A percentile compares a stretch with the other conserved stretches of the same genome.
These are phyloP conservation scores for Gossypioides kirkii DNA, from an alignment of 345 rosid species.

Conservation along the genomic window DNA sequence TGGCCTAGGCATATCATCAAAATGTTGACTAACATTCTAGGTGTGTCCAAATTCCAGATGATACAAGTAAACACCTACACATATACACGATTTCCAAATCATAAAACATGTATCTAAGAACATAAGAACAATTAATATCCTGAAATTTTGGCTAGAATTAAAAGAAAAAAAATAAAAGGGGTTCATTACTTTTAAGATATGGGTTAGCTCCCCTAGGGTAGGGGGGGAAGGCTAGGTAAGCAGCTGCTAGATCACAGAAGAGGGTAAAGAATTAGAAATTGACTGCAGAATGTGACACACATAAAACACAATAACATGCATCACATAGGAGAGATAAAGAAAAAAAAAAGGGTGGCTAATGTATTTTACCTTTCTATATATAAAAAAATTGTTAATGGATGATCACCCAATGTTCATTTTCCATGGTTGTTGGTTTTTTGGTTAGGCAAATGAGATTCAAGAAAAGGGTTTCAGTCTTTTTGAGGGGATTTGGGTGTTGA, in stretches of 20 bases:
- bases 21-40: constrained; percentile 2
- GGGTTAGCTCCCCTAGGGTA: background rate
- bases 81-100: background rate
- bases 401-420: constrained; percentile 6
- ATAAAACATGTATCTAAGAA: background rate
- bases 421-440: constrained; percentile 5
- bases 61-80: background rate
- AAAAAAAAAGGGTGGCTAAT: background rate
- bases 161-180: background rate
- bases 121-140: background rate
- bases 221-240: background rate
- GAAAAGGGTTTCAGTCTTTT: background rate
- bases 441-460: background rate
- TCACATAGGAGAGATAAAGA: background rate
- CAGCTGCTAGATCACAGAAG: constrained; percentile 1
- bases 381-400: background rate
- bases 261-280: constrained; percentile 2
- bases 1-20: background rate
- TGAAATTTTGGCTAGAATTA: background rate
- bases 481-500: background rate
- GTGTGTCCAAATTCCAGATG: constrained; percentile 14
- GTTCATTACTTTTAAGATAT: background rate
- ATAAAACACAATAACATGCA: background rate
- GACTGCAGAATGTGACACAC: constrained; percentile 13
- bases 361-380: background rate